phyloP scores from a whole-genome alignment of 2,329 filamentous ascomycete genomes.

The Lasiodiplodia sp. region DNA sequence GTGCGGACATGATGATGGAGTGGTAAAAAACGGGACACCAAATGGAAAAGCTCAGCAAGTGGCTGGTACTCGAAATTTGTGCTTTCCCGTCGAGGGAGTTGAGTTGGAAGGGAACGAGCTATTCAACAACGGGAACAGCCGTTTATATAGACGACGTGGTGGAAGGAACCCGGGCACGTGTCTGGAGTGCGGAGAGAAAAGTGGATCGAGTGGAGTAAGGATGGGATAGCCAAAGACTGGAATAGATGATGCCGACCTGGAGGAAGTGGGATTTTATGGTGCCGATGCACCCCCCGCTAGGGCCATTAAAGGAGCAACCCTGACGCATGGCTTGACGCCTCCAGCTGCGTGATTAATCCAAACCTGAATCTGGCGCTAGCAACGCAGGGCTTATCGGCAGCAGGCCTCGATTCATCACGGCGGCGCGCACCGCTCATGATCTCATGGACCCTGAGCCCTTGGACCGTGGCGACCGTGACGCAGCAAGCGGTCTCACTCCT shows the following conservation, averaged over 20 bases:
- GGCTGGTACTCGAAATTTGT: background rate
- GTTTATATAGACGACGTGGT: conserved; percentile 22
- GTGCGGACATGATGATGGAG: conserved; percentile 20
- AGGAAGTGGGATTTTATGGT: conserved; percentile 24
- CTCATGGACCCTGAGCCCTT: conserved; percentile 26
- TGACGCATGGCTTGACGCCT: conserved; percentile 27
- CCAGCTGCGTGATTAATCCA: conserved; percentile 30
- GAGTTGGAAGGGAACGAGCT: background rate
- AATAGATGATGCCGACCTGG: background rate
- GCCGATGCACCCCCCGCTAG: conserved; percentile 17
- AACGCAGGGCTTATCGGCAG: conserved; percentile 28
- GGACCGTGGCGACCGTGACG: background rate
- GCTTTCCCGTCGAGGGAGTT: background rate
- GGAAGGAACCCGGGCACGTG: background rate
- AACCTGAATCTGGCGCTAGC: conserved; percentile 26
- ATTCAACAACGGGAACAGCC: background rate
- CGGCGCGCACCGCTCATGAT: conserved; percentile 16
- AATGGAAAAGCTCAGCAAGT: background rate
- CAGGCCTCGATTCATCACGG: conserved; percentile 6
- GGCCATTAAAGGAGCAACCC: conserved; percentile 17
- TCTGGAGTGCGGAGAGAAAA: conserved; percentile 31
- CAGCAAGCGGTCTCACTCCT: background rate
- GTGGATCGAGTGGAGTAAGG: conserved; percentile 28
- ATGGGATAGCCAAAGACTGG: conserved; percentile 1
- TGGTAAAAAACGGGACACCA: background rate